Conservation (phyloP, 768 basidiomycete species). For the Mycena venus region DNA sequence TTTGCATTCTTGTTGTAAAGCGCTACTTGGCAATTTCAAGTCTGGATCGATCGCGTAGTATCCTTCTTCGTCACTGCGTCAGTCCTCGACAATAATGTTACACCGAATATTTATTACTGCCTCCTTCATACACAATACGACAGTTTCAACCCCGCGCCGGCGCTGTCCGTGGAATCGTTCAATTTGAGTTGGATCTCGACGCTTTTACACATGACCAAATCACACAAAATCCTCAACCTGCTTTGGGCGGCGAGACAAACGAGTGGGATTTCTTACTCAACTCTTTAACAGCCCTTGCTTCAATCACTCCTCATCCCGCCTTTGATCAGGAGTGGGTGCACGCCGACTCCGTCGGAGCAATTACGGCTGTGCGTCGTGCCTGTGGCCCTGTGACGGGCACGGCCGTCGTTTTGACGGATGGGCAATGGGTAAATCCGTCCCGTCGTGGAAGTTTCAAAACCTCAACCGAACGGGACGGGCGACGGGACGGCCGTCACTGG, state of each 20-base stretch:
- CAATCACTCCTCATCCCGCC: conserved; percentile 6
- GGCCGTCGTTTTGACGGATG: no score
- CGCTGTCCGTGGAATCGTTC: no score
- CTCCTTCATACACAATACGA: conserved; percentile 1
- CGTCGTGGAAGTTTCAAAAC: neutral
- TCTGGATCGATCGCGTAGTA: conserved; percentile 1
- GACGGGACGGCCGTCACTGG: neutral
- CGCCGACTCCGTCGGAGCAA: neutral
- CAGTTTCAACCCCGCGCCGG: no score
- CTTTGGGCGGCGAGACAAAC: no score
- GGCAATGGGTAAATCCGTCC: neutral
- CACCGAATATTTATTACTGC: conserved; percentile 3
- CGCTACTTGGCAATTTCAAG: no score
- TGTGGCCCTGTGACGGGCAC: neutral
- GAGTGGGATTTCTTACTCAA: conserved; percentile 4
- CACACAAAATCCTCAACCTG: neutral
- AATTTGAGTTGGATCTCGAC: conserved; percentile 2
- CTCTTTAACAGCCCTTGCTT: neutral
- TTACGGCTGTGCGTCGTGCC: conserved; percentile 1
- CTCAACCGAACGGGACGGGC: conserved; percentile 7
- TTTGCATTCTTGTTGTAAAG: no score
- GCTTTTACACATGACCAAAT: conserved; percentile 3
- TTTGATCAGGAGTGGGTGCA: conserved; percentile 3
- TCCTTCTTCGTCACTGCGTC: neutral
- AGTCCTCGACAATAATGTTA: conserved; percentile 12